Evolutionary conservation across 2,329 filamentous ascomycete genomes (phyloP).

Genomic region (Pseudogymnoascus sp.): DNA sequence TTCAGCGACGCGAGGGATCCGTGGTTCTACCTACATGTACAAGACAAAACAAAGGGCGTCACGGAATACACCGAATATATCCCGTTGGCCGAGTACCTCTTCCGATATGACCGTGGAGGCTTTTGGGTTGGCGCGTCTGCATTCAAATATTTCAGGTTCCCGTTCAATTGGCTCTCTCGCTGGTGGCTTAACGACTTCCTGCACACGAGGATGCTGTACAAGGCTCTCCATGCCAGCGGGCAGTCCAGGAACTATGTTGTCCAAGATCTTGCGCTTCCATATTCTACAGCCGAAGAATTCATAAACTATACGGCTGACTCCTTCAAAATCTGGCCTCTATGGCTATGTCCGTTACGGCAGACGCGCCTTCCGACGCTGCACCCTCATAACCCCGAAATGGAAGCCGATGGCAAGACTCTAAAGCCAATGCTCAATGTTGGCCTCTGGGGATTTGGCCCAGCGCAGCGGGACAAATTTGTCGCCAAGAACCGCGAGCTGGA

Average conservation of each 20-base stretch:
- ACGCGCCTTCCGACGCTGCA: conserved; percentile 26
- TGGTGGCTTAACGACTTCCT: conserved; percentile 52
- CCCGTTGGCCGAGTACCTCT: conserved; percentile 45
- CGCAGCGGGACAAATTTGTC: conserved; percentile 50
- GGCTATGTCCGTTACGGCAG: conserved; percentile 46
- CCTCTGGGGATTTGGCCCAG: conserved; percentile 72
- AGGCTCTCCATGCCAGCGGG: conserved; percentile 51
- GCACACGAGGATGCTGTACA: conserved; percentile 53
- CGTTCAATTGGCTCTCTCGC: conserved; percentile 51
- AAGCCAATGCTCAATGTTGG: conserved; percentile 52
- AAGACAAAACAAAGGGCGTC: conserved; percentile 26
- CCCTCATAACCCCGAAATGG: conserved; percentile 20
- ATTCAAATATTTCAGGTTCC: conserved; percentile 51
- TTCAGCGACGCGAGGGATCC: conserved; percentile 49
- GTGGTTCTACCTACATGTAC: conserved; percentile 58
- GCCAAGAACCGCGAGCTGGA: conserved; percentile 64
- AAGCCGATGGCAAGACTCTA: conserved; percentile 23
- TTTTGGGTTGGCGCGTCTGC: conserved; percentile 57
- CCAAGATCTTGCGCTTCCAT: conserved; percentile 54
- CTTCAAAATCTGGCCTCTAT: conserved; percentile 45
- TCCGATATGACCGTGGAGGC: conserved; percentile 54
- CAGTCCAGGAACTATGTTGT: conserved; percentile 49
- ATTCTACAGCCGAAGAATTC: conserved; percentile 41
- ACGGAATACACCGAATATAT: conserved; percentile 31
- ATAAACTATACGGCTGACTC: conserved; percentile 41